phyloP scores from a whole-genome alignment of 2,329 filamentous ascomycete genomes.

The Ascochyta pisi region DNA sequence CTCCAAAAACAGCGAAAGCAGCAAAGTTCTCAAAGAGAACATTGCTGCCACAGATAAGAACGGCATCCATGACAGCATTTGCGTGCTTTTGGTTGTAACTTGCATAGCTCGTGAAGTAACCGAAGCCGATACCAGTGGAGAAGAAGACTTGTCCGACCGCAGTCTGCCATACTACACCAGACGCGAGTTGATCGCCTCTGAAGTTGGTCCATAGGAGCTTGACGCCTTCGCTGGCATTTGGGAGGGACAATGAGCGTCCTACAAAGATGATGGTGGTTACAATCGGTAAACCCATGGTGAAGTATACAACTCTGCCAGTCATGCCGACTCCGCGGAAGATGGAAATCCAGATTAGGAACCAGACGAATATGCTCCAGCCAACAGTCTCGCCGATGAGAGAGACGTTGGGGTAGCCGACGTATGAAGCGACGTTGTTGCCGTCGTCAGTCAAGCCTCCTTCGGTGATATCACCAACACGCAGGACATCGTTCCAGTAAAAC shows the following conservation, averaged over 20 bases:
- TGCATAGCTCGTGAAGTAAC: slow-evolving; percentile 63
- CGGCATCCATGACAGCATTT: slow-evolving; percentile 66
- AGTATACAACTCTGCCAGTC: slow-evolving; percentile 66
- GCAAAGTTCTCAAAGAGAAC: slow-evolving; percentile 63
- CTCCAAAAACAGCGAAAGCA: slow-evolving; percentile 61
- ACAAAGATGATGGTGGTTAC: slow-evolving; percentile 64
- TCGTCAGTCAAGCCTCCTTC: slow-evolving; percentile 46
- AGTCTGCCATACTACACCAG: slow-evolving; percentile 64
- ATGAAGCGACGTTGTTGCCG: slow-evolving; percentile 51
- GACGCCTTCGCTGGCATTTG: slow-evolving; percentile 61
- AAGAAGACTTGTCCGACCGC: slow-evolving; percentile 67
- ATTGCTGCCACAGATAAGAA: slow-evolving; percentile 63
- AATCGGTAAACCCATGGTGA: slow-evolving; percentile 67
- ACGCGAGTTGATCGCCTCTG: slow-evolving; percentile 59
- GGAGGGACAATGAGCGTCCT: slow-evolving; percentile 61
- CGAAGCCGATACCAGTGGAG: slow-evolving; percentile 65
- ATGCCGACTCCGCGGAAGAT: slow-evolving; percentile 66
- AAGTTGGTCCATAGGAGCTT: slow-evolving; percentile 58
- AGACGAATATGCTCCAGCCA: slow-evolving; percentile 65
- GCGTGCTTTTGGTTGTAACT: slow-evolving; percentile 64
- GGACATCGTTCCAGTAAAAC: slow-evolving; percentile 60
- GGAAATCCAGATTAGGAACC: slow-evolving; percentile 66
- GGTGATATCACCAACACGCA: slow-evolving; percentile 55
- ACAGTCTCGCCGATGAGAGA: slow-evolving; percentile 63
- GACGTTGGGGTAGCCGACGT: slow-evolving; percentile 57